A percentile compares a stretch with the other conserved stretches of the same genome.
phyloP scores from a whole-genome alignment of 2,329 filamentous ascomycete genomes.

The Cordyceps militaris region DNA sequence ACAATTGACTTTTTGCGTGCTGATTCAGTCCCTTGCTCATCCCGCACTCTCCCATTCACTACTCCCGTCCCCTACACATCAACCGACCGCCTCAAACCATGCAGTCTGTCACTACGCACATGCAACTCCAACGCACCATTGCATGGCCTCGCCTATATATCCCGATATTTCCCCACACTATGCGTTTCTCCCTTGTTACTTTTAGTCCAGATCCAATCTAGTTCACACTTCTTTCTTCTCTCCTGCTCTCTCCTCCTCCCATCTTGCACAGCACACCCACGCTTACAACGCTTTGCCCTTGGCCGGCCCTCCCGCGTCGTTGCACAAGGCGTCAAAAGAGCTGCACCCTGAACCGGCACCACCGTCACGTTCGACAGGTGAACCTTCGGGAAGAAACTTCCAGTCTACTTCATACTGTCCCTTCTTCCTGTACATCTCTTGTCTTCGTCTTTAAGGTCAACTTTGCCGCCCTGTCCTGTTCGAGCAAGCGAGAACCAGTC shows the following conservation, averaged over 20 bases:
- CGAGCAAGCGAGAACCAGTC: no score
- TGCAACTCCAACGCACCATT: no score
- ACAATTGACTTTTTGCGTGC: no score
- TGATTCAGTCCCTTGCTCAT: background rate
- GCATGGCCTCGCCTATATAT: background rate
- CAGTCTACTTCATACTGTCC: background rate
- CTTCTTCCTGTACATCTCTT: no score
- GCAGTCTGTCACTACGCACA: background rate
- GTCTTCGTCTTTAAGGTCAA: no score
- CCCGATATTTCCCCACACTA: background rate
- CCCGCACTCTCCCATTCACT: background rate
- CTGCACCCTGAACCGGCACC: background rate
- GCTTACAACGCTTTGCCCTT: background rate
- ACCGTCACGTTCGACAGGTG: background rate
- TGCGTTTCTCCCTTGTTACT: background rate
- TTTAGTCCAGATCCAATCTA: background rate
- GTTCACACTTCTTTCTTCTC: background rate
- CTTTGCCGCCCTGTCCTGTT: no score
- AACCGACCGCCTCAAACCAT: background rate
- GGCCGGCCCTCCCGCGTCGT: background rate
- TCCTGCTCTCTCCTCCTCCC: background rate
- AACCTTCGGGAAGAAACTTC: background rate
- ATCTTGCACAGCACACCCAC: background rate
- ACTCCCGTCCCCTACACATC: no score
- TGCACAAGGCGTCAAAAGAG: conserved; percentile 4